Conservation (phyloP, 2,329 filamentous ascomycete genomes). For the Arthroderma sp. region DNA sequence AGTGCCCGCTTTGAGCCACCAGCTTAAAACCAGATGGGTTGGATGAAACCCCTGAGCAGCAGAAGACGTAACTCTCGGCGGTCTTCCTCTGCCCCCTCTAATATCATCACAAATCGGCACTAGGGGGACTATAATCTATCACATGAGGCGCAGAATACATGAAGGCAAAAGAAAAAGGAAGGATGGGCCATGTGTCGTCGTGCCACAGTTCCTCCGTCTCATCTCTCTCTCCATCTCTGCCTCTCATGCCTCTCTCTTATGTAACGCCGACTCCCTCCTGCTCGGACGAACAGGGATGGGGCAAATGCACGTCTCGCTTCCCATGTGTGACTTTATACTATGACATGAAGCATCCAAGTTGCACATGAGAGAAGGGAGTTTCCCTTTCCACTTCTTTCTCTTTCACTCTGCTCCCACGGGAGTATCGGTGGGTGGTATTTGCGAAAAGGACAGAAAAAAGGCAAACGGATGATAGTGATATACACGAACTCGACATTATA, state of each 20-base stretch:
- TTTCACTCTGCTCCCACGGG: too few relatives aligned
- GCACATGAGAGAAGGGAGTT: background rate
- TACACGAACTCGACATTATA: background rate
- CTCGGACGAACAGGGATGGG: background rate
- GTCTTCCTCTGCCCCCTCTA: background rate
- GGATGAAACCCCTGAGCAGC: background rate
- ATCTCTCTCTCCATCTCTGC: background rate
- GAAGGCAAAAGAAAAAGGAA: background rate
- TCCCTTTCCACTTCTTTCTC: too few relatives aligned
- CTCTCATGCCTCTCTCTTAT: background rate
- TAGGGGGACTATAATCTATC: slow-evolving; percentile 1
- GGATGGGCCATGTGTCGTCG: background rate
- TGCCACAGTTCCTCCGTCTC: slow-evolving; percentile 1
- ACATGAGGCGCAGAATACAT: slow-evolving; percentile 2
- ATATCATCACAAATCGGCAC: background rate
- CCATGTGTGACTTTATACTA: background rate
- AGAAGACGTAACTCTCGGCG: background rate
- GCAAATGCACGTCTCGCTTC: background rate
- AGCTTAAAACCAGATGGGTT: background rate
- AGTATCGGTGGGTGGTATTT: too few relatives aligned
- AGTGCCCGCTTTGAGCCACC: slow-evolving; percentile 6
- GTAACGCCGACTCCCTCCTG: too few relatives aligned
- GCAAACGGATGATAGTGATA: too few relatives aligned
- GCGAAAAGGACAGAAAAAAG: too few relatives aligned
- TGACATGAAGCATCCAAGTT: background rate